Evolutionary conservation across 2,329 filamentous ascomycete genomes (phyloP).

Genomic region (Pestalotiopsis fici): DNA sequence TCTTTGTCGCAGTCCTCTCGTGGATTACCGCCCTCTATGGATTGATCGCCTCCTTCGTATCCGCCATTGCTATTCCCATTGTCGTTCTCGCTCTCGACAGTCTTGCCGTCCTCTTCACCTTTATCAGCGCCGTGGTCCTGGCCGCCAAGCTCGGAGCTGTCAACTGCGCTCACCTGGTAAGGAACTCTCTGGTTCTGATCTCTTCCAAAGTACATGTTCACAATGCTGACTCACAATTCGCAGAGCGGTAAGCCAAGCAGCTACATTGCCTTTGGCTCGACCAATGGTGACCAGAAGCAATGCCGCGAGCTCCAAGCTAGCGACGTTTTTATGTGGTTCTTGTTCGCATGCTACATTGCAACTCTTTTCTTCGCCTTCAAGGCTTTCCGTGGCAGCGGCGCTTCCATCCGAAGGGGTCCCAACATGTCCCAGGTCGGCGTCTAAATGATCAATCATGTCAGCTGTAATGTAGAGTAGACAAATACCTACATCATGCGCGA

Average conservation of each 20-base stretch:
- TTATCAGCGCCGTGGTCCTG: conserved; percentile 70
- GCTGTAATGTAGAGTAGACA: background rate
- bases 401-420: conserved; percentile 41
- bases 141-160: conserved; percentile 68
- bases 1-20: conserved; percentile 69
- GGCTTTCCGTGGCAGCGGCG: conserved; percentile 50
- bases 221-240: background rate
- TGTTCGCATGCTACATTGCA: conserved; percentile 63
- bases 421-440: conserved; percentile 60
- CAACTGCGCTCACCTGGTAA: conserved; percentile 64
- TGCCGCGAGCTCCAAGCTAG: conserved; percentile 77
- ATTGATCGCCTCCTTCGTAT: conserved; percentile 23
- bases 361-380: conserved; percentile 57
- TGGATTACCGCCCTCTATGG: conserved; percentile 63
- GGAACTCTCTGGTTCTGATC: conserved; percentile 24
- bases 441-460: conserved; percentile 23
- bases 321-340: conserved; percentile 78
- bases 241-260: conserved; percentile 44
- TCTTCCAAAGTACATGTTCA: background rate
- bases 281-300: conserved; percentile 55
- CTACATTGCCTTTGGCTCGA: conserved; percentile 65
- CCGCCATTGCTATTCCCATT: conserved; percentile 22
- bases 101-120: conserved; percentile 65
- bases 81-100: conserved; percentile 24
- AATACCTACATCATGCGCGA: background rate